Base-by-base conservation (phyloP, 2,329 filamentous ascomycete species). In the Colletotrichum coccodes region DNA sequence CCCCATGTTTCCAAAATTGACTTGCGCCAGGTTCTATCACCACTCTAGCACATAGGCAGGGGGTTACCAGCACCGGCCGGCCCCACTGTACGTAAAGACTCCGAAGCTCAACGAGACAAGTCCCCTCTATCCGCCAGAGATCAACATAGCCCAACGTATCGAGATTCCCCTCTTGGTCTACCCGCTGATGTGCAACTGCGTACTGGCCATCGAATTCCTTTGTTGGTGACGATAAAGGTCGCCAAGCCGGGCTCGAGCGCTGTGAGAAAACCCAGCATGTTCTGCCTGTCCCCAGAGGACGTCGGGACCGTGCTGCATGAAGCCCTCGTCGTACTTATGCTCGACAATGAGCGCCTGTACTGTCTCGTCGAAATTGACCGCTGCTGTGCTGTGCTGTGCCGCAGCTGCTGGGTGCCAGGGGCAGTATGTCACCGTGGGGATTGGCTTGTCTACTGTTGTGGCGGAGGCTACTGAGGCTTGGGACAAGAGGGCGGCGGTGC, bases 281-380 rank as follows among this genome's bases (percentile, higher is more conserved):
- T 56, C n/a, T 56, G 40, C 14, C 50, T 42, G 14, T n/a, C 64
- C 50, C 6, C 38, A 61, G 14, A 60, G n/a, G 6, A 59, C 42
- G 12, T 50, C 49, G 28, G 68, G 54, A 23, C 50, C 62, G 68
- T 70, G 58, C 21, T 63, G 68, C 14, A 70, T 60, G 58, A 63
- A 67, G n/a, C 42, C 54, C 26, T 68, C 59, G 9, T 59, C 56
- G 14, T 46, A 59, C 8, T 18, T 28, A 7, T 59, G 56, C 26
- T 59, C 56, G 28, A 46, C 18, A 18, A 59, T 46, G 8, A 59
- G 32, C 2, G 56, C 46, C n/a, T 59, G 56, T 11, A 59, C 40
- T 5, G 56, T 40, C 11, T 58, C 36, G 18, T 59, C 38, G 30
- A 59, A 59, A 18, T 46, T 46, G n/a, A n/a, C n/a, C n/a, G n/a